phyloP scores from a whole-genome alignment of 2,329 filamentous ascomycete species.

The Cadophora gregata region DNA sequence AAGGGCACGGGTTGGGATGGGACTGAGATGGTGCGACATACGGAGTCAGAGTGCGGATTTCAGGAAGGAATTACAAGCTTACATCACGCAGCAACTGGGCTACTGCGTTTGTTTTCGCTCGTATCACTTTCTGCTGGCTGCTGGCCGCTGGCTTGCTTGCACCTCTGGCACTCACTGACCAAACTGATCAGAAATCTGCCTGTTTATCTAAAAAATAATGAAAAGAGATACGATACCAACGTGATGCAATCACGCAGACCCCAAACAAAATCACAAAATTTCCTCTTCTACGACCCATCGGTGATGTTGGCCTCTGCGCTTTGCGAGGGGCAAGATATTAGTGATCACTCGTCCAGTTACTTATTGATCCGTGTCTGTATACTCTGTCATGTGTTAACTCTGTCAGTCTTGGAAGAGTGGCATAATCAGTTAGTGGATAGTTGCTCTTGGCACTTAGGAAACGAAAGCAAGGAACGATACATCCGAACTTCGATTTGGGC shows the following conservation, averaged over 20 bases:
- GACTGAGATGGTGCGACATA: neutral
- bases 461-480: neutral
- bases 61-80: neutral
- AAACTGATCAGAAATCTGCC: conserved; percentile 1
- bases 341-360: neutral
- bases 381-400: neutral
- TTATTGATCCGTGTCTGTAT: neutral
- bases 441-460: neutral
- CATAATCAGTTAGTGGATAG: neutral
- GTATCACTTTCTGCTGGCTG: neutral
- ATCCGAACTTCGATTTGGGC: neutral
- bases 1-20: neutral
- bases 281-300: neutral
- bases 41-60: neutral
- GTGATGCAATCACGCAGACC: neutral
- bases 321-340: neutral
- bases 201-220: neutral
- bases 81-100: neutral
- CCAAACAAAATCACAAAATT: neutral
- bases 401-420: neutral
- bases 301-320: neutral
- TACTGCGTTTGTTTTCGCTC: neutral
- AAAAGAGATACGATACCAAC: conserved; percentile 14
- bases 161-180: neutral
- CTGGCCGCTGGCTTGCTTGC: conserved; percentile 8